phyloP scores from a whole-genome alignment of 345 rosid species.

The Bretschneidera sinensis region DNA sequence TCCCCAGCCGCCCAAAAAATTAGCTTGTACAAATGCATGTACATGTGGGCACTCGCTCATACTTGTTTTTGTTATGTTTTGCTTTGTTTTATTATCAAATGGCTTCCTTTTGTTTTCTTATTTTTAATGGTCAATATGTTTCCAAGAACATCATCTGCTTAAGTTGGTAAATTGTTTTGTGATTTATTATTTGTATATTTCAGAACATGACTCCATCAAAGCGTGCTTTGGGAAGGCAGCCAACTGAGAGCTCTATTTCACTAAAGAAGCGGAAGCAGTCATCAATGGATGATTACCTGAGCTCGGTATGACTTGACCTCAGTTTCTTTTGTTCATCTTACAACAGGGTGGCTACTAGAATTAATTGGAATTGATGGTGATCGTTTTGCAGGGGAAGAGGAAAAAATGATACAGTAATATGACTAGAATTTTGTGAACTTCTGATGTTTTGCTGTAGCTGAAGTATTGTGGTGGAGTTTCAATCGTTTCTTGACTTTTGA shows the following conservation, averaged over 20 bases:
- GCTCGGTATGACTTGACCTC: constrained; percentile 30
- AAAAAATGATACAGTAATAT: constrained; percentile 33
- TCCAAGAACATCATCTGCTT: not conserved
- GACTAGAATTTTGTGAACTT: not conserved
- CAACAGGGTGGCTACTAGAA: no score
- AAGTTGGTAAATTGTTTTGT: no score
- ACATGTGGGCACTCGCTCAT: not conserved
- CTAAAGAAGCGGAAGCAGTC: constrained; percentile 75
- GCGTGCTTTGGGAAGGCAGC: constrained; percentile 55
- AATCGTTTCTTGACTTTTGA: no score
- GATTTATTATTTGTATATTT: not conserved
- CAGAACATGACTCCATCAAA: constrained; percentile 74
- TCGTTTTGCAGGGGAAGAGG: constrained; percentile 57
- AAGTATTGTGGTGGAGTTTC: not conserved
- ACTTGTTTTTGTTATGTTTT: not conserved
- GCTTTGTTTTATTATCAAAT: not conserved
- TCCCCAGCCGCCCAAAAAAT: not conserved
- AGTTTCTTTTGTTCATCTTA: no score
- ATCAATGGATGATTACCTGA: constrained; percentile 75
- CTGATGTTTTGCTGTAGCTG: not conserved
- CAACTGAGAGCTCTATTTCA: constrained; percentile 57
- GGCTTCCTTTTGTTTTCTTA: not conserved
- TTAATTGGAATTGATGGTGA: not conserved
- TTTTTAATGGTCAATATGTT: not conserved
- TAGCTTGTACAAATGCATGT: not conserved